Evolutionary conservation across 169 alveolate species (phyloP).

Genomic region (Plasmodium inui): DNA sequence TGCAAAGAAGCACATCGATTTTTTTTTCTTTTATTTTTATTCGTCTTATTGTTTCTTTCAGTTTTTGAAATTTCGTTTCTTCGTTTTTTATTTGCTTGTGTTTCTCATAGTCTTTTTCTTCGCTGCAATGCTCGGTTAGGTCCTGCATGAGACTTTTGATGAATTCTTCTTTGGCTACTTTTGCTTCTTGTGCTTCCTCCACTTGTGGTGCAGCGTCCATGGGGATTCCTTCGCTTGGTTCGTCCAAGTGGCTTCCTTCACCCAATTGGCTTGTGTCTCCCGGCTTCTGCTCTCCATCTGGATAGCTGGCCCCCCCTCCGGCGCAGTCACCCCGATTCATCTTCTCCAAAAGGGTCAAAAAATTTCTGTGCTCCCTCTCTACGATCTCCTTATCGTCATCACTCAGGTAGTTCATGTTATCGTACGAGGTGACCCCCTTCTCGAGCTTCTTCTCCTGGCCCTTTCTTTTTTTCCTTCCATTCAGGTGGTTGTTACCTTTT

Average conservation of each 20-base stretch:
- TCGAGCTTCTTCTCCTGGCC: neutral
- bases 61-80: constrained; percentile 37
- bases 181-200: neutral
- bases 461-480: constrained; percentile 33
- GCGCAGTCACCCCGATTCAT: neutral
- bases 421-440: neutral
- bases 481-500: neutral
- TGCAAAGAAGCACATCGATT: constrained; percentile 76
- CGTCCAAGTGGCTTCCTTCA: neutral
- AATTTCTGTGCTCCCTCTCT: constrained; percentile 50
- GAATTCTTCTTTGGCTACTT: neutral
- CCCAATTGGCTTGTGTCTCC: neutral
- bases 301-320: neutral
- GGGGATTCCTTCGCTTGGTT: neutral
- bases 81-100: constrained; percentile 34
- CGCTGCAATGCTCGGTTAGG: constrained; percentile 18
- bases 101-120: constrained; percentile 32
- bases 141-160: constrained; percentile 1
- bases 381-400: constrained; percentile 44
- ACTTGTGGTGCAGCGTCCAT: neutral
- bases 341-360: constrained; percentile 20
- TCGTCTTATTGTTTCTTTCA: constrained; percentile 30
- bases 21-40: constrained; percentile 74
- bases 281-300: neutral
- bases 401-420: constrained; percentile 30